phyloP scores from a whole-genome alignment of 129 eudicot genomes.

The Apium graveolens region DNA sequence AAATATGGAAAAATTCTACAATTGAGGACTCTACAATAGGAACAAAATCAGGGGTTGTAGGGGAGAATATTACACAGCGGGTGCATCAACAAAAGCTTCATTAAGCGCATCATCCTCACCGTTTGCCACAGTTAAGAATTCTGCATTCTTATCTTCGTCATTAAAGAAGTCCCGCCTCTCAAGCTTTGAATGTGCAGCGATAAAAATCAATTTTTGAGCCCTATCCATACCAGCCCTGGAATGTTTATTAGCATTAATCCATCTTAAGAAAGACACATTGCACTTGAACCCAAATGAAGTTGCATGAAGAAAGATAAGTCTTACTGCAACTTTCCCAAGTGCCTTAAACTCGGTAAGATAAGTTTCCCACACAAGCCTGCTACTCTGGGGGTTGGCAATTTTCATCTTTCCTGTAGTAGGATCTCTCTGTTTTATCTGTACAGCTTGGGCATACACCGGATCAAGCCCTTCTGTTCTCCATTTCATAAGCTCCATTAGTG shows the following conservation, averaged over 20 bases:
- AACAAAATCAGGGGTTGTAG: conserved; percentile 7
- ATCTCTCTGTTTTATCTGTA: conserved; percentile 80
- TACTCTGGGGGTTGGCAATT: conserved; percentile 83
- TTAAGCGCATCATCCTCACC: conserved; percentile 79
- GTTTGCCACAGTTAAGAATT: conserved; percentile 40
- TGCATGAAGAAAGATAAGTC: conserved; percentile 87
- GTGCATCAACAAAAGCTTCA: conserved; percentile 82
- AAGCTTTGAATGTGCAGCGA: conserved; percentile 79
- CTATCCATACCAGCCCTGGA: conserved; percentile 64
- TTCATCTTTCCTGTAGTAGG: conserved; percentile 80
- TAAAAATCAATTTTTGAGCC: conserved; percentile 86
- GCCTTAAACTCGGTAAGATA: conserved; percentile 69
- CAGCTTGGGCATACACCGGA: conserved; percentile 93
- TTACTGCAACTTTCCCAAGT: conserved; percentile 78
- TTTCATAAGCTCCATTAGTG: conserved; percentile 93
- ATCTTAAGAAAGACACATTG: conserved; percentile 45
- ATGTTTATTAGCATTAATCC: conserved; percentile 33
- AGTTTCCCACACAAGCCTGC: conserved; percentile 96
- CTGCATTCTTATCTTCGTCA: conserved; percentile 73
- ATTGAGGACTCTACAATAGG: conserved; percentile 24
- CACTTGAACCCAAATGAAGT: conserved; percentile 84
- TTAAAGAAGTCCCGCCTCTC: conserved; percentile 47
- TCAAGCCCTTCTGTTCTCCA: conserved; percentile 98
- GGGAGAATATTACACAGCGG: conserved; percentile 45
- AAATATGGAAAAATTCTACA: conserved; percentile 18